Evolutionary conservation across 495 filamentous ascomycete genomes (phyloP), one percentile per base, ranked within the genome.

Genomic region (Hypoxylon rickii): DNA sequence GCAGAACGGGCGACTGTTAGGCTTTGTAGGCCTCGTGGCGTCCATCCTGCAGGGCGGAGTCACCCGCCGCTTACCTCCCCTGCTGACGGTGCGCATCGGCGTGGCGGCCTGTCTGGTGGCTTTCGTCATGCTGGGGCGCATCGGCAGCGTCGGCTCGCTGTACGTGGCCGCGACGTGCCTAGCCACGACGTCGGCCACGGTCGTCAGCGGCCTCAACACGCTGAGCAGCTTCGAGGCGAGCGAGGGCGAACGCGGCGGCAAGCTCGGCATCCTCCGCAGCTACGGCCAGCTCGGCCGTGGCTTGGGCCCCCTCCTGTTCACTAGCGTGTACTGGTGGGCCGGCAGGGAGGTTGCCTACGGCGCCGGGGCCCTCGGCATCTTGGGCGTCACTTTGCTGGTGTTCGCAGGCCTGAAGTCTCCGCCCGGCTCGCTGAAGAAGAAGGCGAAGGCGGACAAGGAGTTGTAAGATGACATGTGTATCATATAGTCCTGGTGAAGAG

Each of bases 281-380:
- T 82, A 76, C 74, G 88, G 94, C 2, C 94, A 97, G 74, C 76
- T 92, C 7, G 95, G 94, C 2, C 77, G 95, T 17, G 89, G 92
- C 2, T 69, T 93, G 15, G 94, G 94, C 0, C 94, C 94, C 1
- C 63, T 97, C 18, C 66, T 95, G 38, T 99, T 97, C 64, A 97
- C 93, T 60, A 87, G 89, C n/a, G 77, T 99, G 51, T 99, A 97
- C 74, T 99, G 94, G 94, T 99, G 95, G 95, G 92, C 90, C 22
- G 94, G 95, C 0, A 76, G 94, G 32, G 87, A 95, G 64, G 74
- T 85, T 12, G 94, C 94, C 0, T 99, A 96, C 69, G 77, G 75
- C 1, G 76, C 88, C 66, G 95, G 94, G 2, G 89, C 90, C 0
- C 67, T 79, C 24, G 90, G 89, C 1, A 96, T 97, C 79, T 64